Conservation (phyloP, 768 basidiomycete genomes). For the Phaeotremella skinneri region DNA sequence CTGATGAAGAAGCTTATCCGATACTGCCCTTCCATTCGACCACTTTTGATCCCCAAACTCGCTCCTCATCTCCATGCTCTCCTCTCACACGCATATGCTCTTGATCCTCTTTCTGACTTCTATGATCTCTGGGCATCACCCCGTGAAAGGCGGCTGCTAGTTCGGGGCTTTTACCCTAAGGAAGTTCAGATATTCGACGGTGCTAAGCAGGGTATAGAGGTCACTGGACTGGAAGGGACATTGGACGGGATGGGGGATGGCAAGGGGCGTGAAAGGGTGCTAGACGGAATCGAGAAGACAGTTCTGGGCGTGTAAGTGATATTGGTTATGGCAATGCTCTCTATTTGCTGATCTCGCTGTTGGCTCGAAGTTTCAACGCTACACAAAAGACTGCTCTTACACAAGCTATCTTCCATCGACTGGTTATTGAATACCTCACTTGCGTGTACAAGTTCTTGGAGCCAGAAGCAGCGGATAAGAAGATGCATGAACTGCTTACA, state of each 20-base stretch:
- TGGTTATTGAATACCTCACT: conserved; percentile 77
- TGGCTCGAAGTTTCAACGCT: conserved; percentile 93
- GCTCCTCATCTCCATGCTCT: conserved; percentile 71
- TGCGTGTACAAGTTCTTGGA: conserved; percentile 58
- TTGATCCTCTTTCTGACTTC: conserved; percentile 77
- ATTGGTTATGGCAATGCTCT: too few relatives aligned
- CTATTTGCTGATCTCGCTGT: too few relatives aligned
- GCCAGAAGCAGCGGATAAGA: conserved; percentile 65
- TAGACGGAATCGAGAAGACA: conserved; percentile 70
- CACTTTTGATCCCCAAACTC: conserved; percentile 74
- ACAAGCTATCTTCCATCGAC: conserved; percentile 82
- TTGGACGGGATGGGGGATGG: conserved; percentile 63
- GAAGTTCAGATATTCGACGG: conserved; percentile 70
- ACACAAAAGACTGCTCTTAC: conserved; percentile 84
- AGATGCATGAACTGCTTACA: conserved; percentile 76
- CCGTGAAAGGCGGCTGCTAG: conserved; percentile 73
- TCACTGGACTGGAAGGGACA: conserved; percentile 61
- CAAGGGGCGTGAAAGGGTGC: conserved; percentile 62
- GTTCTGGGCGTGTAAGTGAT: conserved; percentile 68
- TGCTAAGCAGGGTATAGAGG: conserved; percentile 51
- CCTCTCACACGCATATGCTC: conserved; percentile 79
- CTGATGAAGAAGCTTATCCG: conserved; percentile 49
- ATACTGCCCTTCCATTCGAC: conserved; percentile 65
- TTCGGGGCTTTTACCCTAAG: conserved; percentile 87
- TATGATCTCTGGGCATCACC: conserved; percentile 85